Evolutionary conservation across 768 basidiomycete species (phyloP).

Genomic region (Suillus brevipes): DNA sequence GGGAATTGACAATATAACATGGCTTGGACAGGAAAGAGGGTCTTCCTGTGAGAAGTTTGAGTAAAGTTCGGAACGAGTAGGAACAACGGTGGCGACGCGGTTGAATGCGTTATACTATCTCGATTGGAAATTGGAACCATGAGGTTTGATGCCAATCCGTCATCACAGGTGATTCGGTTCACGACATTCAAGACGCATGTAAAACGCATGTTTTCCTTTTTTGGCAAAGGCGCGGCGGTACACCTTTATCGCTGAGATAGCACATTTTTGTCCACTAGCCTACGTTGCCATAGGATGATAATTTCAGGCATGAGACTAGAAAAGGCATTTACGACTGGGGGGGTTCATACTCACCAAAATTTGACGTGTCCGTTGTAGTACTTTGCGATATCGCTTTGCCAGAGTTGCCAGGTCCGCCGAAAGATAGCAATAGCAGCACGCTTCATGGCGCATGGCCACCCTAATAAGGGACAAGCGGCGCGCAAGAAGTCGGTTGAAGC

Average conservation of each 20-base stretch:
- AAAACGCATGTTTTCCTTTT: conserved; percentile 36
- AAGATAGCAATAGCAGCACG: background rate
- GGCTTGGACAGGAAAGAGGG: conserved; percentile 11
- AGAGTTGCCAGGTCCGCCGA: background rate
- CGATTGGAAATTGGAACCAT: conserved; percentile 28
- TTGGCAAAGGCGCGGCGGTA: conserved; percentile 24
- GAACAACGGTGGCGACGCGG: conserved; percentile 14
- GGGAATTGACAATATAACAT: conserved; percentile 10
- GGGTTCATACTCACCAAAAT: background rate
- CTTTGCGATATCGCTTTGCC: background rate
- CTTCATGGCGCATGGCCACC: conserved; percentile 2
- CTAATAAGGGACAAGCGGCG: conserved; percentile 1
- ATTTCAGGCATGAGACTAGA: background rate
- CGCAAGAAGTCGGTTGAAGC: conserved; percentile 1
- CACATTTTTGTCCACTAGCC: background rate
- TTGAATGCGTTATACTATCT: conserved; percentile 28
- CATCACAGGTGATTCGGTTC: background rate
- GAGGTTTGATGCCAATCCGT: conserved; percentile 26
- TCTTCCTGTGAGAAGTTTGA: conserved; percentile 23
- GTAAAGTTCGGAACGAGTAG: conserved; percentile 28
- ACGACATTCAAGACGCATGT: conserved; percentile 28
- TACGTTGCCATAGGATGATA: background rate
- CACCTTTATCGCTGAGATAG: conserved; percentile 15
- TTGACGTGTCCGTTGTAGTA: background rate
- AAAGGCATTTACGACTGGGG: background rate